Base-by-base conservation (phyloP, 495 filamentous ascomycete genomes). In the Letharia columbiana region DNA sequence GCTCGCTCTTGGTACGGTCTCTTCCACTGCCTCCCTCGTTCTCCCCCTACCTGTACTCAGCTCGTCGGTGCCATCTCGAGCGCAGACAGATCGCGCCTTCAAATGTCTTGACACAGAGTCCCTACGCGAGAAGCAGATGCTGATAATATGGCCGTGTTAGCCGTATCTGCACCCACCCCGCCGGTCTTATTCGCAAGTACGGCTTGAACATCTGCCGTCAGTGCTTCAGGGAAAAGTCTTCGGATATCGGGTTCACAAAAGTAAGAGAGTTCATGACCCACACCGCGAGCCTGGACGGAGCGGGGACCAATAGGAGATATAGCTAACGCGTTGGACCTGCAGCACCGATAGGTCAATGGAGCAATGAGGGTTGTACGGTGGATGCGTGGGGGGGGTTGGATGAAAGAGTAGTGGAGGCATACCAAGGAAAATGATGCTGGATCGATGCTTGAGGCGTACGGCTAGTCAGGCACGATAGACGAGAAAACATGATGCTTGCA, bases 201-300 rank as follows among this genome's bases (percentile, higher is more conserved):
- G 90, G 91, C 72, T 82, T 98, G 76, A 92, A 97, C 82, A 93
- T 98, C 86, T 97, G 93, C 89, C 90, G 92, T 86, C 92, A 98
- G 83, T 98, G 94, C 88, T 98, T 98, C 87, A 83, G 94, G 76
- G 94, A 98, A 87, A 97, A 98, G 87, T 83, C 87, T 70, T 73
- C 82, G 76, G 93, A 97, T 79, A 96, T 98, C 80, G 94, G 94
- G 73, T 98, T 98, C 85, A 82, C 87, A 82, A 98, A 98, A 92
- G 93, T 93, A 83, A 78, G 71, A n/a, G 44, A 5, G 23, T 56
- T 47, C n/a, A 50, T 50, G 9, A 50, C 8, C 47, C 17, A 50
- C 20, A 50, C 20, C 7, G 47, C 7, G 20, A 50, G 47, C 20
- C 47, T 50, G 47, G 44, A 20, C 20, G 8, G 47, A 23, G n/a